A percentile compares a stretch with the other conserved stretches of the same genome.
These are phyloP conservation scores for Scheffersomyces cryptocercus DNA, from an alignment of 1,139 yeast species.

Conservation along the genomic window DNA sequence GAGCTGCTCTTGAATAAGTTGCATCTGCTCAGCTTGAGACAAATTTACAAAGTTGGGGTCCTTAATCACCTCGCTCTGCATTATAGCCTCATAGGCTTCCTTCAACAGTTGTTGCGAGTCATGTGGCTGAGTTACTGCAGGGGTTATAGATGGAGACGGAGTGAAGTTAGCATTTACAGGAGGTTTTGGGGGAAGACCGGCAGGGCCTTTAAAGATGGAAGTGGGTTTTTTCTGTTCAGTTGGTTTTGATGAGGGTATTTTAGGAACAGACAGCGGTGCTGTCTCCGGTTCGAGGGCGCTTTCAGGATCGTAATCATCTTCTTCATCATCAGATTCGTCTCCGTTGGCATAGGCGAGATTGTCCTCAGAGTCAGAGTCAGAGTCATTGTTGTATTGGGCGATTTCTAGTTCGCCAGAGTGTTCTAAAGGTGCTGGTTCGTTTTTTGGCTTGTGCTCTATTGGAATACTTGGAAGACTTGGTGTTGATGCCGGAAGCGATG, in stretches of 20 bases:
- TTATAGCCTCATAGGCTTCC: constrained; percentile 37
- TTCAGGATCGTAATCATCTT: constrained; percentile 29
- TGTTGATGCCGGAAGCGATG: no score
- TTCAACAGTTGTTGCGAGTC: constrained; percentile 16
- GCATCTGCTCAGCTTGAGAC: constrained; percentile 36
- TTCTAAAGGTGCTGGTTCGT: no score
- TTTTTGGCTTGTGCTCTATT: no score
- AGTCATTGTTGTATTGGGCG: no score
- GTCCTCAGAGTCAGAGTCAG: background rate
- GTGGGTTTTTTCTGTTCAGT: no score
- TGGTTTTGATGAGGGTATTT: no score
- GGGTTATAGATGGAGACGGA: constrained; percentile 6
- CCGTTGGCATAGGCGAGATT: background rate
- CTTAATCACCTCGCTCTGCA: constrained; percentile 32
- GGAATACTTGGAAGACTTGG: no score
- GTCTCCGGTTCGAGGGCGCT: constrained; percentile 5
- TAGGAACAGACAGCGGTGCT: background rate
- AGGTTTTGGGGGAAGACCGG: constrained; percentile 35
- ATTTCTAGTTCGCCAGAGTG: no score
- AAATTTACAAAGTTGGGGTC: constrained; percentile 32
- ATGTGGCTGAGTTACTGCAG: constrained; percentile 5
- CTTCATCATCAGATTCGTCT: constrained; percentile 10
- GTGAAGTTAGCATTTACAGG: constrained; percentile 18
- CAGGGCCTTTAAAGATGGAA: background rate
- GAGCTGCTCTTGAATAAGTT: constrained; percentile 31